phyloP scores from a whole-genome alignment of 2,329 filamentous ascomycete genomes.

The Thermochaetoides dissita region DNA sequence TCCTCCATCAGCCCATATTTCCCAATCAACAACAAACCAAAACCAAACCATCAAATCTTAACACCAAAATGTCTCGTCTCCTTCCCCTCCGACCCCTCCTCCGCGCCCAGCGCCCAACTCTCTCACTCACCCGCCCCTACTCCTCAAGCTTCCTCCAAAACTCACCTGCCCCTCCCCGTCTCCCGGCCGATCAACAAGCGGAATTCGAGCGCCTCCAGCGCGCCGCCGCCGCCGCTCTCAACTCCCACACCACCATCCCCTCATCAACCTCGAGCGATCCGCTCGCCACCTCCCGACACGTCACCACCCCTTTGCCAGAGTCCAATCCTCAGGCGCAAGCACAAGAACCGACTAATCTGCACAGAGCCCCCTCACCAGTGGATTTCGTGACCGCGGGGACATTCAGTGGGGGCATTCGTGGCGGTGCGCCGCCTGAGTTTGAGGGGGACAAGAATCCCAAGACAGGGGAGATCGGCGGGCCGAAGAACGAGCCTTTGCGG shows the following conservation, averaged over 20 bases:
- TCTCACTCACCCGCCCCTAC: not conserved
- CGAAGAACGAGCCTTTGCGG: conserved; percentile 88
- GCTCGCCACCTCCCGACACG: conserved; percentile 16
- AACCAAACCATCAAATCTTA: no score
- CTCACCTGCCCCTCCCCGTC: conserved; percentile 65
- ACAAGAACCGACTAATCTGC: conserved; percentile 11
- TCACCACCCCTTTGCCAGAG: conserved; percentile 14
- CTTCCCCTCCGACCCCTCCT: conserved; percentile 10
- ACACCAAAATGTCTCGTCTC: conserved; percentile 15
- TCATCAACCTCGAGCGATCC: conserved; percentile 4
- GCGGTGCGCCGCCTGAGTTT: conserved; percentile 79
- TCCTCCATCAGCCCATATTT: no score
- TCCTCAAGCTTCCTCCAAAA: conserved; percentile 26
- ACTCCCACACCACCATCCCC: conserved; percentile 20
- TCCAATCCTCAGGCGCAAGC: not conserved
- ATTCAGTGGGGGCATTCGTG: conserved; percentile 47
- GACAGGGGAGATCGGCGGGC: conserved; percentile 90
- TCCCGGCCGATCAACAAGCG: conserved; percentile 78
- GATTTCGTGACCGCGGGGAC: conserved; percentile 8
- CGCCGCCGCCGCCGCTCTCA: conserved; percentile 34
- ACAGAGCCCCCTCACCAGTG: conserved; percentile 23
- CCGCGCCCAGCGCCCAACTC: not conserved
- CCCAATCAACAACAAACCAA: not conserved
- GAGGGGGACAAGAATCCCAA: conserved; percentile 82
- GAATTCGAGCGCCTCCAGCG: conserved; percentile 79